Base-by-base conservation (phyloP, 805 yeast species). In the Yarrowia porcina region DNA sequence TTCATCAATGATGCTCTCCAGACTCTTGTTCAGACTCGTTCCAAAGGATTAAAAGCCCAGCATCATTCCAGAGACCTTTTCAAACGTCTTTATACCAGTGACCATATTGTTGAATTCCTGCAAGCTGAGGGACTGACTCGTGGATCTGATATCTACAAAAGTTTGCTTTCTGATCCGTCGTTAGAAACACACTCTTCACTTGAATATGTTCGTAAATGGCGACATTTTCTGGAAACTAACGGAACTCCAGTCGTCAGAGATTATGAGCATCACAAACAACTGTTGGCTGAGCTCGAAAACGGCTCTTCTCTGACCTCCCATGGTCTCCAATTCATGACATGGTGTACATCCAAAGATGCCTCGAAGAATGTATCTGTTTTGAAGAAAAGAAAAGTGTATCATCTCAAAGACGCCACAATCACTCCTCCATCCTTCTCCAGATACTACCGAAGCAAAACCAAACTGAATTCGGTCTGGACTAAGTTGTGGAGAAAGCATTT, bases 51-150 rank as follows among this genome's bases (percentile, higher is more conserved):
- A n/a, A n/a, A n/a, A n/a, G 42, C 59, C 9, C 59, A 52, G 25
- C 59, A 52, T 2, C 25, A 36, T 10, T 9, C 4, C 11, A 8
- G 59, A 25, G 44, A 36, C 33, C 2, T 52, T 8, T 2, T 52
- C 4, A n/a, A 25, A 1, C 33, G 33, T 2, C 21, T 52, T 1
- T 52, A 36, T 35, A 35, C 32, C 12, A 25, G 7, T 13, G 59
- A 52, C 25, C 59, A 35, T 25, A 20, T 52, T 9, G 12, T 2
- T 25, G 59, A 52, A 33, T 52, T 52, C 36, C 59, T 52, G 12
- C 12, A 2, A 32, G 33, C n/a, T n/a, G n/a, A n/a, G n/a, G n/a
- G n/a, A n/a, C n/a, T n/a, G n/a, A n/a, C n/a, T n/a, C n/a, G n/a
- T n/a, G n/a, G n/a, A n/a, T n/a, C n/a, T n/a, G n/a, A n/a, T n/a